Percentiles rank a stretch among this genome's conserved stretches.
phyloP scores from a whole-genome alignment of 2,329 filamentous ascomycete species.

The Emergomyces pasteurianus region DNA sequence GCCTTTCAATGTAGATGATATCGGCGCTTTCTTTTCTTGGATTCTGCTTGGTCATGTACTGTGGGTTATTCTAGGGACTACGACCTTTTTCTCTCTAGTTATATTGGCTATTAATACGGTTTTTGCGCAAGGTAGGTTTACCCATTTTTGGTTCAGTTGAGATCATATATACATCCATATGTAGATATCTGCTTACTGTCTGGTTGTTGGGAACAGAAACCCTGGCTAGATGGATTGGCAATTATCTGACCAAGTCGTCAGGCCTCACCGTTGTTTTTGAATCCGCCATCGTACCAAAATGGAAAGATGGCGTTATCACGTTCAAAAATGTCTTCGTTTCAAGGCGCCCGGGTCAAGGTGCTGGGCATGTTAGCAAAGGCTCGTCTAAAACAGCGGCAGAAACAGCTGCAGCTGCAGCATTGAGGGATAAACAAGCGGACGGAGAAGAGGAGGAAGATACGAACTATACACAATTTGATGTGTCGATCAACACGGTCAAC shows the following conservation, averaged over 20 bases:
- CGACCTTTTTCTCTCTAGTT: constrained; percentile 86
- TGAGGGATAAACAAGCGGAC: constrained; percentile 25
- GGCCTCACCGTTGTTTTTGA: constrained; percentile 93
- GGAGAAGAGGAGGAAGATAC: constrained; percentile 60
- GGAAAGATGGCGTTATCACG: constrained; percentile 88
- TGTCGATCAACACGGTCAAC: constrained; percentile 90
- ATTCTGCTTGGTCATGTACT: constrained; percentile 84
- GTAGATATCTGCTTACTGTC: too few relatives aligned
- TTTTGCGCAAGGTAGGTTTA: constrained; percentile 66
- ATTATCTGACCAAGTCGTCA: constrained; percentile 88
- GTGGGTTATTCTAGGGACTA: constrained; percentile 94
- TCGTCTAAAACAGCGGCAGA: constrained; percentile 76
- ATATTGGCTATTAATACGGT: constrained; percentile 93
- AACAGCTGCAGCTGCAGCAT: constrained; percentile 62
- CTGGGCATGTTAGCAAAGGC: constrained; percentile 80
- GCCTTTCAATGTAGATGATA: constrained; percentile 93
- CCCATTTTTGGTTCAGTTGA: neutral
- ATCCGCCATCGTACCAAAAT: constrained; percentile 92
- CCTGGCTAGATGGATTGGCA: constrained; percentile 81
- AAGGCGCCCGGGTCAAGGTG: constrained; percentile 68
- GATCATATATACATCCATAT: constrained; percentile 12
- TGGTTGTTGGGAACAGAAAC: constrained; percentile 51
- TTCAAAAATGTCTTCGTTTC: constrained; percentile 97
- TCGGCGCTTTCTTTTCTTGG: constrained; percentile 92
- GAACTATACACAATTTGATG: constrained; percentile 95